These are phyloP conservation scores for Penicillium psychrosexuale DNA, from an alignment of 2,329 filamentous ascomycete species.

Conservation along the genomic window DNA sequence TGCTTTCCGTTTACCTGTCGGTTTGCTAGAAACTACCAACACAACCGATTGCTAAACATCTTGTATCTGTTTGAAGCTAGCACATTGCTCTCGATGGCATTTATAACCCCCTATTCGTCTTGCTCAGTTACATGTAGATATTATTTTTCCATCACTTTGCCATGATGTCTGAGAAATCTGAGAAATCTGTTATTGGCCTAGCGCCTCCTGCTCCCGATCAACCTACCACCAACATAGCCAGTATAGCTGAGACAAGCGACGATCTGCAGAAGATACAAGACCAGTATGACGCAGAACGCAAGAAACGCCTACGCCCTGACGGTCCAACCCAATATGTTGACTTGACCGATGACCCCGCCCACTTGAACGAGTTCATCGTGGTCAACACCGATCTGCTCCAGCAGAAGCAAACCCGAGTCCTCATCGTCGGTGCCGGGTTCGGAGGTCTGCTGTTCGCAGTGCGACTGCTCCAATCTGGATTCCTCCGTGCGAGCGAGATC, in stretches of 20 bases:
- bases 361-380: background rate
- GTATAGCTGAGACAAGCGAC: background rate
- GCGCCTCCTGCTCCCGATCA: background rate
- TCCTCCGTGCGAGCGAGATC: conserved; percentile 17
- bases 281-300: background rate
- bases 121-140: background rate
- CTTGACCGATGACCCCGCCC: background rate
- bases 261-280: background rate
- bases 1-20: background rate
- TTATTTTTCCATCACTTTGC: background rate
- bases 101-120: background rate
- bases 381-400: background rate
- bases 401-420: conserved; percentile 4
- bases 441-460: conserved; percentile 45
- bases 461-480: conserved; percentile 39
- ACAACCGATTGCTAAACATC: background rate
- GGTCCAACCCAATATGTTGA: background rate
- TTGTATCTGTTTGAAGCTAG: background rate
- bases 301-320: background rate
- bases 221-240: background rate
- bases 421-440: conserved; percentile 47
- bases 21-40: background rate
- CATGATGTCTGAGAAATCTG: background rate
- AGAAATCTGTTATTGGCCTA: too few species aligned
- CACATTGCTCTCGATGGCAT: background rate